These are phyloP conservation scores for Carex littledalei DNA, from an alignment of 176 grass and related monocot species.

Conservation along the genomic window DNA sequence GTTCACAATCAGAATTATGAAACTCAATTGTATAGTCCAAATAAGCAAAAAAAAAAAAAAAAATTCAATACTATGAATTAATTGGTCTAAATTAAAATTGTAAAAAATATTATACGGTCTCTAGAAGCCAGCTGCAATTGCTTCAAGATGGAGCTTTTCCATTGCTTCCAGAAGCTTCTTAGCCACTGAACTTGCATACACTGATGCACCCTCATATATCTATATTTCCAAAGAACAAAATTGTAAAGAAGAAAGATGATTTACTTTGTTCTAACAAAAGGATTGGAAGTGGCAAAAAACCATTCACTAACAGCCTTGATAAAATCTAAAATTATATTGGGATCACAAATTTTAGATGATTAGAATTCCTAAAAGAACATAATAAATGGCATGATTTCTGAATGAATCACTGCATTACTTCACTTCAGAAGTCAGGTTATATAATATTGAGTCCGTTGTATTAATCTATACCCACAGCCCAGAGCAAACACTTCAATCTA, in stretches of 20 bases:
- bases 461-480: neutral
- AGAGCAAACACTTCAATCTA: neutral
- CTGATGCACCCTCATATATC: slow-evolving; percentile 63
- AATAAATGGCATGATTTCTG: neutral
- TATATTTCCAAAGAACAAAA: slow-evolving; percentile 29
- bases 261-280: neutral
- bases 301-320: neutral
- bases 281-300: neutral
- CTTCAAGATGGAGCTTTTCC: slow-evolving; percentile 34
- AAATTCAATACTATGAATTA: neutral
- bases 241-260: neutral
- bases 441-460: neutral
- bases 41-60: neutral
- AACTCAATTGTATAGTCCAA: slow-evolving; percentile 21
- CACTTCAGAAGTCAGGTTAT: neutral
- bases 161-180: slow-evolving; percentile 65
- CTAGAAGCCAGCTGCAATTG: slow-evolving; percentile 18
- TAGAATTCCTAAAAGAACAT: neutral
- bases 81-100: neutral
- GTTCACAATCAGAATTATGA: slow-evolving; percentile 25
- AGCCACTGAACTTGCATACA: slow-evolving; percentile 64
- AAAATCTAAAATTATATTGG: neutral
- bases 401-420: neutral
- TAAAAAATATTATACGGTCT: slow-evolving; percentile 11
- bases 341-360: neutral